Evolutionary conservation across 176 grass and related monocot species (phyloP).

Genomic region (Hordeum vulgare): DNA sequence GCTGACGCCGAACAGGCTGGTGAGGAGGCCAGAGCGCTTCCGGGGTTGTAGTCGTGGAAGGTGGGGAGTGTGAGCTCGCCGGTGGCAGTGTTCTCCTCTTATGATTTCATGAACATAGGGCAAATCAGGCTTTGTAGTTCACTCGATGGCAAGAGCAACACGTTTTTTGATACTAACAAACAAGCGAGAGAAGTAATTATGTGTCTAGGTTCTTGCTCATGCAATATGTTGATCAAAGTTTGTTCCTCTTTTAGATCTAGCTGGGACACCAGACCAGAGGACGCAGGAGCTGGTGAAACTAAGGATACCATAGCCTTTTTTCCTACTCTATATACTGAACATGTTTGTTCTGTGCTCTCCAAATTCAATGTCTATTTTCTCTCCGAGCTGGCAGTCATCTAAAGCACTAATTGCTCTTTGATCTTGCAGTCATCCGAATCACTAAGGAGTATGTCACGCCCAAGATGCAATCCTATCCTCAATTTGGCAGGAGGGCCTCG

Average conservation of each 20-base stretch:
- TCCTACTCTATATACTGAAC: neutral
- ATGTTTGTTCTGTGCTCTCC: neutral
- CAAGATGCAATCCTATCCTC: no score
- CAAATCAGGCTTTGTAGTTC: constrained; percentile 28
- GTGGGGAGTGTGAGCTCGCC: constrained; percentile 7
- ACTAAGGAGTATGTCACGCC: no score
- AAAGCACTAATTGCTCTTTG: neutral
- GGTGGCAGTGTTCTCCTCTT: constrained; percentile 19
- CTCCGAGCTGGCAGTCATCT: constrained; percentile 39
- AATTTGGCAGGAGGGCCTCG: no score
- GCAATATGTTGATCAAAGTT: constrained; percentile 11
- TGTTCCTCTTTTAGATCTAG: constrained; percentile 36
- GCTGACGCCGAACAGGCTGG: constrained; percentile 36
- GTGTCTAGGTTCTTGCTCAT: neutral
- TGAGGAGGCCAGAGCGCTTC: constrained; percentile 55
- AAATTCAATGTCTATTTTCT: neutral
- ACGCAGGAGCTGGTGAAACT: constrained; percentile 52
- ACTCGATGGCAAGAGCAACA: constrained; percentile 41
- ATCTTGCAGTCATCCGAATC: constrained; percentile 47
- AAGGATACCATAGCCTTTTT: constrained; percentile 16
- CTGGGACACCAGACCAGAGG: constrained; percentile 35
- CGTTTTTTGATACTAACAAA: constrained; percentile 29
- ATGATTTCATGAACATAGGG: constrained; percentile 33
- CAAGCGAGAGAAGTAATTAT: neutral
- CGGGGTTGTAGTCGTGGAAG: constrained; percentile 43